Base-by-base conservation (phyloP, 2,329 filamentous ascomycete species). In the Hypoxylon sp. region DNA sequence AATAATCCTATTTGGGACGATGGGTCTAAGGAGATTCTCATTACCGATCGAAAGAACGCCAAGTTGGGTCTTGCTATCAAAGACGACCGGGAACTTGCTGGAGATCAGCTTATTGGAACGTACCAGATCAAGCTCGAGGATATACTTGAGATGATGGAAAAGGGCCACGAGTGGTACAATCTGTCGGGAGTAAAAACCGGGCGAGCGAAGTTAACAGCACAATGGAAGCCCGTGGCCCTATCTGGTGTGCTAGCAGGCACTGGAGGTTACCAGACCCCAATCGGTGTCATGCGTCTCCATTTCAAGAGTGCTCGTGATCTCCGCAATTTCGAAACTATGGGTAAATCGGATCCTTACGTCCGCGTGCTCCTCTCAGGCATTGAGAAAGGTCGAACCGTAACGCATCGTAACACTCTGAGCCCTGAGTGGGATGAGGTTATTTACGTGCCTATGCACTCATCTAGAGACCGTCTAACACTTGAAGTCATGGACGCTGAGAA, bases 401-500 rank as follows among this genome's bases (percentile, higher is more conserved):
- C 95, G 0, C 97, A 96, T 83, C 90, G 93, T 76, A 99, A 97
- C 80, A 96, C 97, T 67, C 87, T 99, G 61, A 93, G 97, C 76
- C 96, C 96, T 1, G 91, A 96, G 55, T 99, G 92, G 90, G 93
- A 99, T 74, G 96, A 99, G 79, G 89, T 99, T 22, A 86, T 97
- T 20, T 99, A 99, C 75, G 86, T 99, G 0, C 95, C 96, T 1
- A 87, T 99, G 61, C 95, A 97, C 77, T 93, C 90, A 5, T 74
- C 86, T 12, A 90, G 93, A 30, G 96, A 99, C 77, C 93, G 91
- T 74, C 83, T 99, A 28, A 89, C 89, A 0, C 81, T 99, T 16
- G 96, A 99, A 78, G 93, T 98, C 69, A 97, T 99, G 95, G 96
- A 99, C 73, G 89, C 96, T 65, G 96, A 99, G 79, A 94, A 89